Conservation (phyloP, 2,329 filamentous ascomycete species). For the Colletotrichum chrysophilum region DNA sequence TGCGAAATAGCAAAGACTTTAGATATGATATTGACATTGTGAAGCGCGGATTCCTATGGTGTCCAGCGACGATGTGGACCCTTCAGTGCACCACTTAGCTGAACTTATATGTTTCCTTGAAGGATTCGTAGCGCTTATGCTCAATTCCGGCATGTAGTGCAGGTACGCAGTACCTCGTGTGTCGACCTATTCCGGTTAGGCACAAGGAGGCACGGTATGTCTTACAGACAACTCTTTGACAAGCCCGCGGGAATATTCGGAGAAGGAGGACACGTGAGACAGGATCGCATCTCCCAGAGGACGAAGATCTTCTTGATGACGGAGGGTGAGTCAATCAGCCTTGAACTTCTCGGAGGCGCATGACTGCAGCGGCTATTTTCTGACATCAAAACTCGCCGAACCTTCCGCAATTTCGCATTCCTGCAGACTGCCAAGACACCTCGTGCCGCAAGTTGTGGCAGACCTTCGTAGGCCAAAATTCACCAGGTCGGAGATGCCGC, state of each 20-base stretch:
- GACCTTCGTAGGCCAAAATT: not conserved
- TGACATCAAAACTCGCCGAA: not conserved
- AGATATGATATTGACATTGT: conserved; percentile 7
- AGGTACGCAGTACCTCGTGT: not conserved
- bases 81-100: too few relatives aligned
- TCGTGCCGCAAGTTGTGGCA: rapidly evolving
- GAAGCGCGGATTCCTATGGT: too few relatives aligned
- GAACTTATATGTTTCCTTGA: not conserved
- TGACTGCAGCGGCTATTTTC: not conserved
- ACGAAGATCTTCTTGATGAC: not conserved
- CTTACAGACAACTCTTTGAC: not conserved
- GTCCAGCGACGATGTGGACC: too few relatives aligned
- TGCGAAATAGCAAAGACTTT: not conserved
- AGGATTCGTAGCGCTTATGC: not conserved
- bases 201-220: not conserved
- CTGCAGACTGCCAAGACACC: not conserved
- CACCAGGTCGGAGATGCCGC: not conserved
- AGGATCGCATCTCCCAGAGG: not conserved
- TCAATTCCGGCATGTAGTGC: not conserved
- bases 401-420: not conserved
- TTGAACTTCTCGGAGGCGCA: not conserved
- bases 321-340: not conserved
- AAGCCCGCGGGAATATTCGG: not conserved
- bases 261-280: not conserved
- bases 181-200: not conserved